Evolutionary conservation across 805 yeast genomes (phyloP).

Genomic region (Millerozyma acaciae): DNA sequence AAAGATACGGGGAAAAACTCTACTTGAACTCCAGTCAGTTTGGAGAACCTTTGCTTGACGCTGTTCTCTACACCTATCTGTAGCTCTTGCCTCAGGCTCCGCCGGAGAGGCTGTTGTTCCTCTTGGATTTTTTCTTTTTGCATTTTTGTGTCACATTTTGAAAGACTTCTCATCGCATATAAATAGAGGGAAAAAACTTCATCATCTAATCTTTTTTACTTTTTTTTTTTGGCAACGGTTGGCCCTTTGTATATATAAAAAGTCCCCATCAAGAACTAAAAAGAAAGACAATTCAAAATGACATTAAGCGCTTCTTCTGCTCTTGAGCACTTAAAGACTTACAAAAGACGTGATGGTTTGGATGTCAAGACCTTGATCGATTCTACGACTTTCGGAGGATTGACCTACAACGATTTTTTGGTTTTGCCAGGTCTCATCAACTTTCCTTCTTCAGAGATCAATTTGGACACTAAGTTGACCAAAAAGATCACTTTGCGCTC

Average conservation of each 20-base stretch:
- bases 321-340: conserved; percentile 58
- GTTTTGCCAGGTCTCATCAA: conserved; percentile 91
- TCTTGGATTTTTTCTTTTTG: no score
- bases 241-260: conserved; percentile 22
- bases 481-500: conserved; percentile 87
- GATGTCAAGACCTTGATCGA: conserved; percentile 83
- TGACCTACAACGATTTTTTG: conserved; percentile 95
- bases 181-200: neutral
- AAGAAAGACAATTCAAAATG: conserved; percentile 21
- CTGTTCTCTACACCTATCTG: no score
- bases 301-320: conserved; percentile 54
- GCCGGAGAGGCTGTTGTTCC: no score
- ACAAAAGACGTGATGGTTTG: conserved; percentile 78
- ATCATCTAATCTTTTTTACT: conserved; percentile 5
- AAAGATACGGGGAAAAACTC: no score
- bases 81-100: no score
- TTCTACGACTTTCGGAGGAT: conserved; percentile 86
- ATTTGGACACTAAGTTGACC: conserved; percentile 82
- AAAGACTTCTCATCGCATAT: no score
- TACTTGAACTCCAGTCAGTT: no score
- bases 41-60: no score
- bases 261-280: conserved; percentile 2
- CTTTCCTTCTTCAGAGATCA: conserved; percentile 77
- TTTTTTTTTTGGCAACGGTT: conserved; percentile 42
- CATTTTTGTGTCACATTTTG: no score